A percentile compares a stretch with the other conserved stretches of the same genome.
Evolutionary conservation across 1,284 basidiomycete genomes (phyloP).

Genomic region (Puccinia triticina): DNA sequence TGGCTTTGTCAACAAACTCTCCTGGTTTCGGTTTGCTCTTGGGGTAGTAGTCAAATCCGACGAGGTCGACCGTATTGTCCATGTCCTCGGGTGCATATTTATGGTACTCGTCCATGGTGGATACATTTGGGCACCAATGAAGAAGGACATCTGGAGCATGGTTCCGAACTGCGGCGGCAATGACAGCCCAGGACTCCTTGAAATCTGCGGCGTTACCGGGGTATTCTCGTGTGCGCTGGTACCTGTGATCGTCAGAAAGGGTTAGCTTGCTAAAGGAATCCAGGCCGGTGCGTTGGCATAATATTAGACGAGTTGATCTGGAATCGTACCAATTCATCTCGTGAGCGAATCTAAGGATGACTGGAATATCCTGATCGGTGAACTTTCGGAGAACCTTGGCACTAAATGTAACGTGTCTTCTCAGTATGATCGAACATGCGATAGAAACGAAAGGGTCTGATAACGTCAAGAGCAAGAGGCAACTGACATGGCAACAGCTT

Average conservation of each 20-base stretch:
- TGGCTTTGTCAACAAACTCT: slow-evolving; percentile 57
- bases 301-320: background rate
- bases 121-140: slow-evolving; percentile 56
- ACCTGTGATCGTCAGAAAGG: slow-evolving; percentile 53
- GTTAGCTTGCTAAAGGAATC: too few relatives aligned
- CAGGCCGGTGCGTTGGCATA: background rate
- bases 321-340: slow-evolving; percentile 52
- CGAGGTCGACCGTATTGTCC: slow-evolving; percentile 57
- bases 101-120: slow-evolving; percentile 54
- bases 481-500: slow-evolving; percentile 30
- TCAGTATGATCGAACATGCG: background rate
- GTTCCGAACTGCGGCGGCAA: slow-evolving; percentile 56
- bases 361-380: slow-evolving; percentile 60
- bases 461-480: background rate
- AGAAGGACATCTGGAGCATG: slow-evolving; percentile 57
- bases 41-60: slow-evolving; percentile 60
- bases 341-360: slow-evolving; percentile 60
- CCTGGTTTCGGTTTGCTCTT: slow-evolving; percentile 50
- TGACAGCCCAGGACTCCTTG: slow-evolving; percentile 60
- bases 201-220: slow-evolving; percentile 55
- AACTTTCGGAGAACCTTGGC: slow-evolving; percentile 59
- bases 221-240: slow-evolving; percentile 53
- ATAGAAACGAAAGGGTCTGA: background rate
- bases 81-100: slow-evolving; percentile 57
- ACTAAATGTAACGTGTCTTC: background rate